These are phyloP conservation scores for Mucor ambiguus DNA, from an alignment of 371 early-diverging fungal species.

Conservation along the genomic window DNA sequence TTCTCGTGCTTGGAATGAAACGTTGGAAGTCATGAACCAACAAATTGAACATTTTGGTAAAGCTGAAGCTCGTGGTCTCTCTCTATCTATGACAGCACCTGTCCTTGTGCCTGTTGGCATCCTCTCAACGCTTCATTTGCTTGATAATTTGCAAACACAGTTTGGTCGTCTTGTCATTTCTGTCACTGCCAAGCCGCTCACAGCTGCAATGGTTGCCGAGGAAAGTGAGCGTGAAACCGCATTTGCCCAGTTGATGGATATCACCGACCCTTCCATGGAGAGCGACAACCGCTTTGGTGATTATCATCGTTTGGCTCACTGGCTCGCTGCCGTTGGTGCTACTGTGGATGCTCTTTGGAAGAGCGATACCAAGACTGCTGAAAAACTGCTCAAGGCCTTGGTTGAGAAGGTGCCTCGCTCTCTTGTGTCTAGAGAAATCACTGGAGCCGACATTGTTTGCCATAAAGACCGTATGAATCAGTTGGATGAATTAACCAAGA, in stretches of 20 bases:
- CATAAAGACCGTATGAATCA: slow-evolving; percentile 28
- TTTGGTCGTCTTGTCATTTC: slow-evolving; percentile 39
- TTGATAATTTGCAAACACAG: slow-evolving; percentile 42
- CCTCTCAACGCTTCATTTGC: slow-evolving; percentile 34
- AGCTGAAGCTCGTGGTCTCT: slow-evolving; percentile 19
- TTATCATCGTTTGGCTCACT: slow-evolving; percentile 33
- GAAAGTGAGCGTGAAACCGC: slow-evolving; percentile 30
- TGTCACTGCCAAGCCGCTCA: slow-evolving; percentile 30
- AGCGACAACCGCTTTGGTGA: slow-evolving; percentile 17
- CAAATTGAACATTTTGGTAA: slow-evolving; percentile 26
- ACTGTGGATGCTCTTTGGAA: slow-evolving; percentile 44
- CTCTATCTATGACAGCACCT: slow-evolving; percentile 35
- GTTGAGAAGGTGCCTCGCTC: slow-evolving; percentile 24
- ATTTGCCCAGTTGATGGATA: slow-evolving; percentile 34
- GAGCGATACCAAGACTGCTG: slow-evolving; percentile 28
- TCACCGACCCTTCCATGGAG: slow-evolving; percentile 16
- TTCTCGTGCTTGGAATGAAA: slow-evolving; percentile 42
- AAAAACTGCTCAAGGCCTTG: slow-evolving; percentile 17
- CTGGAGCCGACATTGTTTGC: slow-evolving; percentile 12
- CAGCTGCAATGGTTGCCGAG: slow-evolving; percentile 11
- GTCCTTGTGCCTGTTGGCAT: slow-evolving; percentile 33
- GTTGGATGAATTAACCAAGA: slow-evolving; percentile 26
- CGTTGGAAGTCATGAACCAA: slow-evolving; percentile 38
- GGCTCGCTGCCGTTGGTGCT: slow-evolving; percentile 43
- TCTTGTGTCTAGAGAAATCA: slow-evolving; percentile 22